Conservation (phyloP, 805 yeast genomes). For the Zygoascus bituminiphila region DNA sequence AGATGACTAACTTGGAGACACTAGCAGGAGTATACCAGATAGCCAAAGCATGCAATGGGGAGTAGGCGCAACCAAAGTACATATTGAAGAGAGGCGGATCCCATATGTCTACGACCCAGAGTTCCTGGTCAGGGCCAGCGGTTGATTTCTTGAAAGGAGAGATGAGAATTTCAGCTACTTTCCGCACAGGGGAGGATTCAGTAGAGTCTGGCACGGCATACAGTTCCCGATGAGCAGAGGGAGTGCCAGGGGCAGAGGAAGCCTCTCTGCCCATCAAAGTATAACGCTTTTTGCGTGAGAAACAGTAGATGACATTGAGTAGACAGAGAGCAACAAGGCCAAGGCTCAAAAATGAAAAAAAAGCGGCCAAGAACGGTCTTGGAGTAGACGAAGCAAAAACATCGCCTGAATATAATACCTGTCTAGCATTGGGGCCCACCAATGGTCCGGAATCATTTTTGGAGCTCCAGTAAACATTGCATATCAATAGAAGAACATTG, state of each 20-base stretch:
- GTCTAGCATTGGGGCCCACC: neutral
- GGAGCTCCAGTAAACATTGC: conserved; percentile 9
- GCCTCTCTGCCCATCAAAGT: conserved; percentile 18
- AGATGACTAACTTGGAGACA: conserved; percentile 32
- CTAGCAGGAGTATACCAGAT: conserved; percentile 33
- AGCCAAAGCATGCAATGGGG: conserved; percentile 48
- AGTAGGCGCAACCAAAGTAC: conserved; percentile 43
- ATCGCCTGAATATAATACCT: conserved; percentile 9
- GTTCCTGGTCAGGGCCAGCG: neutral
- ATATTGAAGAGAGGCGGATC: conserved; percentile 53
- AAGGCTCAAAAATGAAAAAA: conserved; percentile 1
- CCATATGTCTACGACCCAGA: conserved; percentile 59
- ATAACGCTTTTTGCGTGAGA: conserved; percentile 12
- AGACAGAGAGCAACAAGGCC: conserved; percentile 10
- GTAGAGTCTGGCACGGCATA: conserved; percentile 1
- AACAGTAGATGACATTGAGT: conserved; percentile 13
- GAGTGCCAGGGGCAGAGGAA: conserved; percentile 19
- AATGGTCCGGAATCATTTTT: conserved; percentile 1
- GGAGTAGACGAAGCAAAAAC: neutral
- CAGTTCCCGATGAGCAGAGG: conserved; percentile 17
- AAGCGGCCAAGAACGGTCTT: neutral
- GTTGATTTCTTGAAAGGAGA: neutral
- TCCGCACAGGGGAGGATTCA: neutral
- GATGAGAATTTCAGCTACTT: neutral
- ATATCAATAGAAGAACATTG: conserved; percentile 16